Conservation (phyloP, 2,329 filamentous ascomycete species). For the Aspergillus melleus region DNA sequence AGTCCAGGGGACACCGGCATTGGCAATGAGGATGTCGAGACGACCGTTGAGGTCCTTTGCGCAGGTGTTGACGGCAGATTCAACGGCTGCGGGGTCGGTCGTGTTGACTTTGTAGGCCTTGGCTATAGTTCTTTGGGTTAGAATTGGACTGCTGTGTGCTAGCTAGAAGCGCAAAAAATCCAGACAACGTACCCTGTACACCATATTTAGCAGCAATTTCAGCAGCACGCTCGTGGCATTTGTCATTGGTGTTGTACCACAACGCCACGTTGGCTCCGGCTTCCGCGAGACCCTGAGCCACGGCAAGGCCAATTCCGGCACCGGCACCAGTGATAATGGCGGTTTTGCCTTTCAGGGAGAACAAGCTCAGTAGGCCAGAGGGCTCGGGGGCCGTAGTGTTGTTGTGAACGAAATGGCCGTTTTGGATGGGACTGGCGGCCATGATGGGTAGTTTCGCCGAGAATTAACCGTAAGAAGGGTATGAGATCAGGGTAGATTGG, state of each 20-base stretch:
- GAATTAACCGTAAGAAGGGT: too few species aligned
- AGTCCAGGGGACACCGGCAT: conserved; percentile 73
- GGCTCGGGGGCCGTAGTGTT: conserved; percentile 52
- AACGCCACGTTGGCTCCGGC: conserved; percentile 71
- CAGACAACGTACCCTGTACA: conserved; percentile 53
- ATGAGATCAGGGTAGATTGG: too few species aligned
- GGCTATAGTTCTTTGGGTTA: conserved; percentile 28
- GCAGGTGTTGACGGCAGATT: conserved; percentile 42
- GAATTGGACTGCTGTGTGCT: too few species aligned
- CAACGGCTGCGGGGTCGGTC: conserved; percentile 42
- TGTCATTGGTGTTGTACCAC: conserved; percentile 70
- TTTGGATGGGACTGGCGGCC: conserved; percentile 38
- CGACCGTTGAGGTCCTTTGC: conserved; percentile 69
- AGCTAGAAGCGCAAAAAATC: too few species aligned
- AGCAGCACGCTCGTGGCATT: conserved; percentile 61
- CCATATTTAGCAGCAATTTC: conserved; percentile 66
- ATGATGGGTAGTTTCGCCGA: conserved; percentile 21
- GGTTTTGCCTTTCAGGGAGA: conserved; percentile 69
- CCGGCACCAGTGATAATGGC: conserved; percentile 70
- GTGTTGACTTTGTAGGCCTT: conserved; percentile 53
- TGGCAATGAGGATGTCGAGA: conserved; percentile 77
- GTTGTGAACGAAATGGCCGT: conserved; percentile 58
- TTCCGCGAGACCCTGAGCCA: conserved; percentile 66
- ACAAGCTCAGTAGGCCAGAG: conserved; percentile 60
- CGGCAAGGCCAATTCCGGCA: conserved; percentile 66